Percentiles rank a stretch among this genome's conserved stretches.
Evolutionary conservation across 305 asterid species (phyloP).

Genomic region (Plantago rigida): DNA sequence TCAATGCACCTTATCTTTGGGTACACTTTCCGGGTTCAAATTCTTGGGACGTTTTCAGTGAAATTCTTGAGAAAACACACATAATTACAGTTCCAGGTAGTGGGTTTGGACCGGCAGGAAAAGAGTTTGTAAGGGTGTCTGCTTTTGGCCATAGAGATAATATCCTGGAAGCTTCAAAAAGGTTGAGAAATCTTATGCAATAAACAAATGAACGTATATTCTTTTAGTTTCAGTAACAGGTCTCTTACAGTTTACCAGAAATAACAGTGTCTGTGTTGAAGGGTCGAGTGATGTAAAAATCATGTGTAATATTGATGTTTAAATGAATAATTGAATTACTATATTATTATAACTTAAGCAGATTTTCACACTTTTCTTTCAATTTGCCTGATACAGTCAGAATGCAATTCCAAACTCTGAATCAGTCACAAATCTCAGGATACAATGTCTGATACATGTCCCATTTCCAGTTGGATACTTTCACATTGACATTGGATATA

Average conservation of each 20-base stretch:
- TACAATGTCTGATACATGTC: too few species aligned
- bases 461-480: too few species aligned
- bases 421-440: too few species aligned
- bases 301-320: not conserved
- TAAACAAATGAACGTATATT: not conserved
- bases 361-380: too few species aligned
- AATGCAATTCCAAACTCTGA: too few species aligned
- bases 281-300: not conserved
- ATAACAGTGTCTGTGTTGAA: not conserved
- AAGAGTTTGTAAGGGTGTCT: conserved; percentile 65
- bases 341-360: not conserved
- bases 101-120: conserved; percentile 89
- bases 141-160: conserved; percentile 68
- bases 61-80: conserved; percentile 71
- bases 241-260: not conserved
- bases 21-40: conserved; percentile 73
- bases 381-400: too few species aligned
- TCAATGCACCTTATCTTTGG: conserved; percentile 80
- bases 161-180: conserved; percentile 60
- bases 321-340: not conserved
- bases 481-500: too few species aligned
- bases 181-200: conserved; percentile 43
- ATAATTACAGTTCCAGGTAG: conserved; percentile 77
- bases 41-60: conserved; percentile 69
- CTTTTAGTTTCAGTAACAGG: not conserved